Base-by-base conservation (phyloP, 2,329 filamentous ascomycete genomes). In the Apiospora marii region DNA sequence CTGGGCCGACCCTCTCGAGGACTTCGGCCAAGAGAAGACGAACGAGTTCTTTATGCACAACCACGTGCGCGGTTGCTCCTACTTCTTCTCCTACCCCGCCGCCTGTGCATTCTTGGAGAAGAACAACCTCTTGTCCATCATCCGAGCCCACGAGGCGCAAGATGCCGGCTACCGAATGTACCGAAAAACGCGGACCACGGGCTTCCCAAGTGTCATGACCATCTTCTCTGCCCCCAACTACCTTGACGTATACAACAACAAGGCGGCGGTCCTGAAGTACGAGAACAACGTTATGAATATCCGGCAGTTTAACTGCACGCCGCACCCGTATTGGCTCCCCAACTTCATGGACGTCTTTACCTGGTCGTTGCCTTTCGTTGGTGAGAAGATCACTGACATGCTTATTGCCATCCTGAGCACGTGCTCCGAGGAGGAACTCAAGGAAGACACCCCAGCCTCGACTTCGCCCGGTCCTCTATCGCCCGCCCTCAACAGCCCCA, bases 201-300 rank as follows among this genome's bases (percentile, higher is more conserved):
- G 96, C 2, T 99, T 99, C 86, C 96, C 96, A 30, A 98, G 95
- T 85, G 96, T 99, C 75, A 99, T 99, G 96, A 99, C 96, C 77
- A 99, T 99, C 80, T 99, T 99, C 88, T 98, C 96, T 64, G 96
- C 96, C 1, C 96, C 96, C 49, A 99, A 99, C 84, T 99, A 99
- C 82, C 91, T 99, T 75, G 96, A 99, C 80, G 95, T 99, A 49
- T 99, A 99, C 86, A 99, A 99, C 91, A 99, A 99, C 89, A 99
- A 99, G 87, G 96, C 96, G 1, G 96, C 96, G 0, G 96, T 99
- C 53, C 87, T 99, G 79, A 99, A 99, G 86, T 99, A 99, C 82
- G 96, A 99, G 86, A 99, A 99, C 85, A 99, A 99, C 81, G 96
- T 99, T 74, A 99, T 99, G 96, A 99, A 99, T 87, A 99, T 99